A percentile compares a stretch with the other conserved stretches of the same genome.
Evolutionary conservation across 176 grass and related monocot species (phyloP).

Genomic region (Oryza longistaminata): DNA sequence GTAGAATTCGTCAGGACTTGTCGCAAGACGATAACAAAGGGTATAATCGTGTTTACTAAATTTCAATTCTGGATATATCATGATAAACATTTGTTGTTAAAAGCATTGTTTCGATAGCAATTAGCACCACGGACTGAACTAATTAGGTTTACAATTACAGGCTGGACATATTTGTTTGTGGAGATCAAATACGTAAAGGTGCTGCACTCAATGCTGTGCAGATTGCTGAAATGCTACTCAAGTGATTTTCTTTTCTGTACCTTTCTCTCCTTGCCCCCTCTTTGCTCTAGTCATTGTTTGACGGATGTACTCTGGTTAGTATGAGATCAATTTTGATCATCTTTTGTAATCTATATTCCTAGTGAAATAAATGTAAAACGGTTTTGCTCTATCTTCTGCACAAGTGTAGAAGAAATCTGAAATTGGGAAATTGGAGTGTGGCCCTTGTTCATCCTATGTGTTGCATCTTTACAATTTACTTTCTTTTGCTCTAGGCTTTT

Average conservation of each 20-base stretch:
- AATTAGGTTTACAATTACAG: constrained; percentile 43
- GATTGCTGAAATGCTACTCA: constrained; percentile 91
- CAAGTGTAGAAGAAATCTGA: constrained; percentile 10
- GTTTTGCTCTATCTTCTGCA: constrained; percentile 15
- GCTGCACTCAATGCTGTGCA: constrained; percentile 93
- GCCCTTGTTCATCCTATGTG: neutral
- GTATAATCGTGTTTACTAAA: constrained; percentile 39
- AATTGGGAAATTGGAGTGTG: neutral
- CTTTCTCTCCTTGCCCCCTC: neutral
- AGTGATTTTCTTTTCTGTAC: constrained; percentile 35
- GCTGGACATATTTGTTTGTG: constrained; percentile 95
- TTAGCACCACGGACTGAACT: constrained; percentile 8
- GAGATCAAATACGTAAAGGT: constrained; percentile 99
- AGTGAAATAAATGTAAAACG: constrained; percentile 14
- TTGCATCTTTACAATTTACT: neutral
- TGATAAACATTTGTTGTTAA: neutral
- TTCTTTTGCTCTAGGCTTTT: neutral
- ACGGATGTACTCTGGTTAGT: constrained; percentile 9
- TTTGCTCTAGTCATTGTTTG: neutral
- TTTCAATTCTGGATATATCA: neutral
- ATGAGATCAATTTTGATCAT: constrained; percentile 31
- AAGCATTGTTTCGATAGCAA: neutral
- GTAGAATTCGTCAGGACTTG: constrained; percentile 88
- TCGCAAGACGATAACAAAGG: constrained; percentile 84
- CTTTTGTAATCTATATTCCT: constrained; percentile 25